These are phyloP conservation scores for Nissolia schottii DNA, from an alignment of 306 rosid species.

Conservation along the genomic window DNA sequence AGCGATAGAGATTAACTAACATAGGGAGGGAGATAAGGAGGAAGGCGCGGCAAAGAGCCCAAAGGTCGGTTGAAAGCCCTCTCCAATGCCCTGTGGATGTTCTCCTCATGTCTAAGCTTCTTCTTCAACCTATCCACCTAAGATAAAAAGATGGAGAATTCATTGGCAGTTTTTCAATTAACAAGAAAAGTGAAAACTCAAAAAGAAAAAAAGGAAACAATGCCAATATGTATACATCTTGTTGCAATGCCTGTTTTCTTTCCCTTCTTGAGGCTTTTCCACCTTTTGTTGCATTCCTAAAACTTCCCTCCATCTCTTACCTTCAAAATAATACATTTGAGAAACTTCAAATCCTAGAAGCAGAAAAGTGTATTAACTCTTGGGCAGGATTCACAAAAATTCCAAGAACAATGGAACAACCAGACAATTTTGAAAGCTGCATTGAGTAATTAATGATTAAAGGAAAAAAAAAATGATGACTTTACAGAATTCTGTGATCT, in stretches of 20 bases:
- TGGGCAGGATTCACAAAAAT: neutral
- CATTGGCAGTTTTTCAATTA: slow-evolving; percentile 4
- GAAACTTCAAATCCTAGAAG: slow-evolving; percentile 21
- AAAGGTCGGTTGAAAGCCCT: slow-evolving; percentile 90
- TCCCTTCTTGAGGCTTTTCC: slow-evolving; percentile 53
- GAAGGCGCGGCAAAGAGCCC: slow-evolving; percentile 95
- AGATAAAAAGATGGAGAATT: slow-evolving; percentile 11
- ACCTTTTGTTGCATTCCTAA: slow-evolving; percentile 30
- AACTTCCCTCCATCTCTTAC: slow-evolving; percentile 56
- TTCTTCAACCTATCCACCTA: slow-evolving; percentile 87
- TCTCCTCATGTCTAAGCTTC: slow-evolving; percentile 88
- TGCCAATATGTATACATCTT: slow-evolving; percentile 53
- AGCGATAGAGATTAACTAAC: slow-evolving; percentile 42
- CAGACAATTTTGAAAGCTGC: slow-evolving; percentile 4
- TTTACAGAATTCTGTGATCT: slow-evolving; percentile 17
- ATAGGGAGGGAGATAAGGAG: slow-evolving; percentile 80
- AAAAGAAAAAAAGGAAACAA: neutral
- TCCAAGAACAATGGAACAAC: neutral
- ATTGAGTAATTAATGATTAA: neutral
- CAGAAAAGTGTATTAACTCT: neutral
- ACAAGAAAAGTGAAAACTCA: neutral
- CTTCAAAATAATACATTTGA: neutral
- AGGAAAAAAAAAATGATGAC: neutral
- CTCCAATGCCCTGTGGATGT: slow-evolving; percentile 77
- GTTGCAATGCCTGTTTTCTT: slow-evolving; percentile 71